Evolutionary conservation across 169 alveolate genomes (phyloP), one percentile per base, ranked within the genome.

Genomic region (Cryptosporidium parvum): DNA sequence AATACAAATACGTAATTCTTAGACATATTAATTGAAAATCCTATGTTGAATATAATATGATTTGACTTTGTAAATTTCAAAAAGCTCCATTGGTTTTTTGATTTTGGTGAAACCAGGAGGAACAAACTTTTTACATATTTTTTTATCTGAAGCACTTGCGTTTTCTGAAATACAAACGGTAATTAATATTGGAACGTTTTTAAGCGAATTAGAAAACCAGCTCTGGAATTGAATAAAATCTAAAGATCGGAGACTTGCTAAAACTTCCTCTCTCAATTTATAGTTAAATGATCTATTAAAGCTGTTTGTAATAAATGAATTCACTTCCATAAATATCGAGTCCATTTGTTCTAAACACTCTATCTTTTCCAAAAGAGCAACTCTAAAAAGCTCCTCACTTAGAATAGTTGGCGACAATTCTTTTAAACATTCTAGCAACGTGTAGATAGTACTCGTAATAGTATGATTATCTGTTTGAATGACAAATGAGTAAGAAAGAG

Each of bases 131-230:
- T 59, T 35, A 37, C 5, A 56, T n/a, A 23, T 42, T 58, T 23
- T 73, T 59, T 21, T 73, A n/a, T 33, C 23, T 44, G 29, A 21
- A 31, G 2, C 1, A 31, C 12, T 29, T n/a, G 69, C 26, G 35
- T 33, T 53, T 9, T 73, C 70, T 14, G 86, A 52, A 3, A 73
- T 33, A 58, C 62, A 52, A n/a, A 59, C 86, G 10, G 58, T 73
- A 18, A 73, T 53, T 53, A 73, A 21, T n/a, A 73, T 58, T 18
- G 86, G 86, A 18, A 70, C 70, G 56, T n/a, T 18, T 37, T 56
- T 73, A 8, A 73, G 62, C 3, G 86, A 73, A 21, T 4, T 7
- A 10, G 86, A 73, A 42, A 73, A 59, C 86, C 86, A 73, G 23
- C 9, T 59, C 18, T 59, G 35, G 42, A 73, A 73, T 33, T 73